Conservation (phyloP, 2,329 filamentous ascomycete species). For the Cercospora zeae-maydis region DNA sequence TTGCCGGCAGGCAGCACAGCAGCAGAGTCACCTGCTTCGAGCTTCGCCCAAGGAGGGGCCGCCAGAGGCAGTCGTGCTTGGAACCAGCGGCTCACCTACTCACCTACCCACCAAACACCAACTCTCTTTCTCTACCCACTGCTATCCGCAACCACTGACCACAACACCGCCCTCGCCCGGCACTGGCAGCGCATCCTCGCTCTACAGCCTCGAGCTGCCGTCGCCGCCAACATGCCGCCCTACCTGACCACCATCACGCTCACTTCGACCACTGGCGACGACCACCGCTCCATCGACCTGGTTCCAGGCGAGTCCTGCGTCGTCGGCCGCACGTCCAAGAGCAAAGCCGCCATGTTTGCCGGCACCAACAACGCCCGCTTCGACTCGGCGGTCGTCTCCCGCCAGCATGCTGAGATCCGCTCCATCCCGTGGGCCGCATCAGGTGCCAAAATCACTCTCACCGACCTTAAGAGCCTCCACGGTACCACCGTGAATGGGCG, state of each 20-base stretch:
- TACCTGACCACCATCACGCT: constrained; percentile 21
- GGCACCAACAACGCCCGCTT: constrained; percentile 35
- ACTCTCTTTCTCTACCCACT: background rate
- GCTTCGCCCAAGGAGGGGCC: constrained; percentile 1
- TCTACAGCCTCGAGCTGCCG: background rate
- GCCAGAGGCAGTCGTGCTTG: background rate
- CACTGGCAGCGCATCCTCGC: background rate
- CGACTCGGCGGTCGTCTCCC: constrained; percentile 38
- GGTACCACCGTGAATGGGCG: constrained; percentile 37
- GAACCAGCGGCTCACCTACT: background rate
- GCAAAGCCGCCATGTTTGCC: constrained; percentile 35
- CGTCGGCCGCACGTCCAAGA: constrained; percentile 46
- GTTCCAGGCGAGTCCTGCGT: constrained; percentile 26
- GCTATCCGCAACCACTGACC: background rate
- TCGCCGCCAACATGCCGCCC: constrained; percentile 7
- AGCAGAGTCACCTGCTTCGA: constrained; percentile 9
- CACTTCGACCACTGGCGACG: constrained; percentile 14
- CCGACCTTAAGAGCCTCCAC: constrained; percentile 34
- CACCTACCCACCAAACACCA: background rate
- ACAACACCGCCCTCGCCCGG: background rate
- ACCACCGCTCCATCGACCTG: constrained; percentile 25
- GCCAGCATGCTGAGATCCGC: constrained; percentile 35
- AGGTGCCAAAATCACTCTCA: constrained; percentile 29
- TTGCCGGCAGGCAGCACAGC: background rate
- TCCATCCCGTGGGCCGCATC: constrained; percentile 12